Percentiles rank a stretch among this genome's conserved stretches.
These are phyloP conservation scores for Daedaleopsis sinensis DNA, from an alignment of 768 basidiomycete genomes.

Conservation along the genomic window DNA sequence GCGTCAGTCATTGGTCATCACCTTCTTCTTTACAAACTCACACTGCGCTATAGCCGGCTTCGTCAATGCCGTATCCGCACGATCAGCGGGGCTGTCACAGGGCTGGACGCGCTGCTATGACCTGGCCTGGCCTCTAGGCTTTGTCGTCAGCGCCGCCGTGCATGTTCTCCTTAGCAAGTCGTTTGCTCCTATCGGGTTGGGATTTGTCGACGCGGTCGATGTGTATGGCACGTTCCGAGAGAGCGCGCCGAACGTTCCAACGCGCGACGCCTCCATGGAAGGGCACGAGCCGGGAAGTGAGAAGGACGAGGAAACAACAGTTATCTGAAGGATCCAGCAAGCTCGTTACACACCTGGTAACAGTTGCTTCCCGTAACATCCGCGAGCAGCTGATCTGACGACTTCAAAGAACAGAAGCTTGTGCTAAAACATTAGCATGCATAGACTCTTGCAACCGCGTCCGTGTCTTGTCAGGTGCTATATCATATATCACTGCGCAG, in stretches of 20 bases:
- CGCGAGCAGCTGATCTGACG: not conserved
- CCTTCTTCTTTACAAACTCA: not conserved
- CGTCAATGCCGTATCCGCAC: constrained; percentile 16
- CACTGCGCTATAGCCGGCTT: constrained; percentile 14
- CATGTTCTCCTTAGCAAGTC: constrained; percentile 22
- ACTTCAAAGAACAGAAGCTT: not conserved
- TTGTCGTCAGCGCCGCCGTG: constrained; percentile 20
- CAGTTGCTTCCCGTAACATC: too few species aligned
- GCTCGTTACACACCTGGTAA: too few species aligned
- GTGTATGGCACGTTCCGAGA: constrained; percentile 25
- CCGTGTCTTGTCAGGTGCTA: too few species aligned
- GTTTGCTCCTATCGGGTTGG: constrained; percentile 23
- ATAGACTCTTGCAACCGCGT: too few species aligned
- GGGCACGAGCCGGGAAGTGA: not conserved
- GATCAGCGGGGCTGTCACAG: constrained; percentile 4
- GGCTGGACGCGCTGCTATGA: constrained; percentile 19
- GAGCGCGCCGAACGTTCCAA: not conserved
- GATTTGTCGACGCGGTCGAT: constrained; percentile 26
- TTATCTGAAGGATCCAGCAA: too few species aligned
- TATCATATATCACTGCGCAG: too few species aligned
- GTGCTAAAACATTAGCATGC: too few species aligned
- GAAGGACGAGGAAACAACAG: not conserved
- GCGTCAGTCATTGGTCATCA: constrained; percentile 3
- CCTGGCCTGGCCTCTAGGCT: constrained; percentile 23
- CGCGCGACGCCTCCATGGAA: not conserved